Base-by-base conservation (phyloP, 164 flowering plant genomes). In the Kalanchoe fedtschenkoi region DNA sequence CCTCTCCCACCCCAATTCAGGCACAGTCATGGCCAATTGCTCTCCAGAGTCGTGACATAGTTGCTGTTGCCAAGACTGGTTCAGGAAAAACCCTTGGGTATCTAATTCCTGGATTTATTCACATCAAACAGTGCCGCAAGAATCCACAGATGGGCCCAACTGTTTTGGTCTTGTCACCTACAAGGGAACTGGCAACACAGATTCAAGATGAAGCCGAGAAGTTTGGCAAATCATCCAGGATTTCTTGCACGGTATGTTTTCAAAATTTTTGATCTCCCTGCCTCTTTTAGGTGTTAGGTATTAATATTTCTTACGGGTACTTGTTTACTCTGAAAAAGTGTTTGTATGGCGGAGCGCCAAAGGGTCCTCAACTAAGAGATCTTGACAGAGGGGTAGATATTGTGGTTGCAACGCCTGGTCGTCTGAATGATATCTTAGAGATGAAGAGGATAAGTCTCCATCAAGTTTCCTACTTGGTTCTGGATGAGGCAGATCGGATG, bases 401-500 rank as follows among this genome's bases (percentile, higher is more conserved):
- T 74, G 96, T 92, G 70, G 95, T 92, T 65, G 96, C 96, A 9
- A 92, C 98, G 43, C 98, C 96, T 66, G 98, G 98, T 8, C 88
- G 96, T 19, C 68, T 92, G 75, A 87, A 83, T 80, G 98, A 89
- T 76, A 85, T 89, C 59, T 74, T 92, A 56, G 91, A 87, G 72
- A 86, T 82, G 91, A 80, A 75, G 69, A 82, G 77, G 64, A 70
- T 87, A 34, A 84, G 81, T 74, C 88, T 92, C 37, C 65, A 69
- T 42, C 96, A 89, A 68, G 77, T 89, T 59, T 85, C 95, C 33
- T 89, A 85, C 72, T 78, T 92, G 60, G 93, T 89, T 34, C 78
- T 89, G 26, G 98, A 91, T 71, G 98, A 91, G 77, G 98, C 98
- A 53, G 96, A 91, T 64, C 83, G 98, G 33, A 92, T 92, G 98